Base-by-base conservation (phyloP, 139 green algal species). In the Coelastrella sp. region DNA sequence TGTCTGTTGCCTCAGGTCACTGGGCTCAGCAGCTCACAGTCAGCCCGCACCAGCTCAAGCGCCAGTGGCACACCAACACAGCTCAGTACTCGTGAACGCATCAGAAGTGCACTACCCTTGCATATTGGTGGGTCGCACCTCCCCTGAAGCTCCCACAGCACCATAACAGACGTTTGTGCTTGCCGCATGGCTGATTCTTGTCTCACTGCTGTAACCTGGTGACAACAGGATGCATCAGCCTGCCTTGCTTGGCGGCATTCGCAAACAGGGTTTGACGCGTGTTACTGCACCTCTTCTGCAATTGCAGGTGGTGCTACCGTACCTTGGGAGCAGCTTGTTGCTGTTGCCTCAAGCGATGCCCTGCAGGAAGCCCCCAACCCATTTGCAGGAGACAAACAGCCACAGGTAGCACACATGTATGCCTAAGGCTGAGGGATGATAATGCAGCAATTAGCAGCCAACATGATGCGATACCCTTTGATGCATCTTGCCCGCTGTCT, bases 291-390 rank as follows among this genome's bases (percentile, higher is more conserved):
- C 10, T 93, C 49, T 22, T 72, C 1, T 56, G 20, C 12, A 78
- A 15, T 49, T 89, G n/a, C 93, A 96, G 95, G 91, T 17, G 84
- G 91, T 8, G 87, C 91, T 14, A 58, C 91, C 35, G 61, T 97
- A 6, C 86, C 95, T 22, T 97, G 95, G 95, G 59, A 49, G 7
- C 82, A 78, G 58, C 94, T 97, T 73, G 78, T 58, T 0, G 82
- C 58, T 7, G 91, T 91, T 14, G 86, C 95, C 14, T 94, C 91
- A 58, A 94, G 89, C 56, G 94, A 96, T 85, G 68, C 91, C 20
- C 91, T 97, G 27, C 90, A 94, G 22, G 85, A 84, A 65, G 61
- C 8, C 14, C 22, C 25, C 8, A 65, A 15, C 10, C 12, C 68
- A 87, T 49, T 25, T 11, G 70, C 49, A 81, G 75, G 60, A 27